phyloP scores from a whole-genome alignment of 257 asterid species.

The Nicotiana paniculata region DNA sequence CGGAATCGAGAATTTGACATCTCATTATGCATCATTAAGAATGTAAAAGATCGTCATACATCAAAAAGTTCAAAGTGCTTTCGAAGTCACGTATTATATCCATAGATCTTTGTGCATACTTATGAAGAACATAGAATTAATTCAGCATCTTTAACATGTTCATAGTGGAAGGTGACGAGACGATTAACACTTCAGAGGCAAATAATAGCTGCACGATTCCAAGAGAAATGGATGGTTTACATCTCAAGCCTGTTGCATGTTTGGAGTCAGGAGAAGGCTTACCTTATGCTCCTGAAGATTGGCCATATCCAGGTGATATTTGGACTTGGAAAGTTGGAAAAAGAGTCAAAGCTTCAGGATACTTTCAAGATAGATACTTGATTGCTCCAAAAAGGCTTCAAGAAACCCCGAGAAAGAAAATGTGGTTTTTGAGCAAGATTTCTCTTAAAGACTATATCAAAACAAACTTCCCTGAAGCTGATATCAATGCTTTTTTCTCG shows the following conservation, averaged over 20 bases:
- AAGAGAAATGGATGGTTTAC: background rate
- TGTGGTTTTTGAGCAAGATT: slow-evolving; percentile 25
- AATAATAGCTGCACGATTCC: background rate
- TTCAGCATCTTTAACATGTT: background rate
- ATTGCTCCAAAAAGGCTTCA: slow-evolving; percentile 31
- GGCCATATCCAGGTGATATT: slow-evolving; percentile 39
- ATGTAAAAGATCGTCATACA: background rate
- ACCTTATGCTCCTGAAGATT: slow-evolving; percentile 41
- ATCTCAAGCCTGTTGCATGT: slow-evolving; percentile 13
- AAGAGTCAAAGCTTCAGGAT: slow-evolving; percentile 16
- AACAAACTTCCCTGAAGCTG: slow-evolving; percentile 26
- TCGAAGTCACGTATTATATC: background rate
- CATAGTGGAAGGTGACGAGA: slow-evolving; percentile 6
- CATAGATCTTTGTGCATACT: background rate
- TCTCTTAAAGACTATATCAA: slow-evolving; percentile 14
- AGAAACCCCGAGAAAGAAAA: slow-evolving; percentile 21
- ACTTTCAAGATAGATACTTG: slow-evolving; percentile 24
- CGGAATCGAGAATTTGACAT: background rate
- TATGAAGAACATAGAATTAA: background rate
- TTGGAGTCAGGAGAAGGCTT: slow-evolving; percentile 26
- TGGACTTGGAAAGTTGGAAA: slow-evolving; percentile 49
- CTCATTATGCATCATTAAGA: background rate
- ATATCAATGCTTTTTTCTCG: slow-evolving; percentile 24
- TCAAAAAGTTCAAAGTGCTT: background rate
- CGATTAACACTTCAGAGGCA: background rate